A percentile compares a stretch with the other conserved stretches of the same genome.
Conservation (phyloP, 306 rosid genomes). For the Quillaja saponaria region DNA sequence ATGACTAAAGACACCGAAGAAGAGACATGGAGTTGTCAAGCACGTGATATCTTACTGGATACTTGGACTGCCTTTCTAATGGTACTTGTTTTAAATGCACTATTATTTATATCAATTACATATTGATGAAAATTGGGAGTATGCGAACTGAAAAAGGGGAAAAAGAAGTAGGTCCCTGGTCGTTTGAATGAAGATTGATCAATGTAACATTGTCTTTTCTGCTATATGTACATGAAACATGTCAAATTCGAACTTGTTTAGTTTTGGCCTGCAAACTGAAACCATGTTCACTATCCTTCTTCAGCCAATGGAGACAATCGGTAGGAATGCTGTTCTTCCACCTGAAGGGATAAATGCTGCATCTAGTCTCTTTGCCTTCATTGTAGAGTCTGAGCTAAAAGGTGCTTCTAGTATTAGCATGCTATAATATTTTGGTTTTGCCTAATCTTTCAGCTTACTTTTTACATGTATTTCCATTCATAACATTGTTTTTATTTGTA, state of each 20-base stretch:
- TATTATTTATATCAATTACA: constrained; percentile 14
- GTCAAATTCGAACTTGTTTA: constrained; percentile 1
- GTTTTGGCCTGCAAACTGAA: constrained; percentile 25
- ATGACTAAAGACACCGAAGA: constrained; percentile 65
- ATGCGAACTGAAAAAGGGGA: no score
- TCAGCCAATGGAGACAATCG: constrained; percentile 67
- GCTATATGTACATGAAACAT: no score
- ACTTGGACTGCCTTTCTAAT: constrained; percentile 82
- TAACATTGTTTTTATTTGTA: constrained; percentile 28
- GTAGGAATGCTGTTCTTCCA: constrained; percentile 64
- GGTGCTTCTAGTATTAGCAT: constrained; percentile 43
- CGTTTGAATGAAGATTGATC: no score
- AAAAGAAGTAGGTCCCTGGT: no score
- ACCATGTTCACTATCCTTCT: constrained; percentile 26
- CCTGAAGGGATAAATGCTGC: constrained; percentile 77
- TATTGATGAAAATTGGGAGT: no score
- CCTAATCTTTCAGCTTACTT: constrained; percentile 25
- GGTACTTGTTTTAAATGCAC: constrained; percentile 48
- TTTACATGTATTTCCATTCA: constrained; percentile 23
- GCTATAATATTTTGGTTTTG: constrained; percentile 22
- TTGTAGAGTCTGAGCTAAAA: constrained; percentile 83
- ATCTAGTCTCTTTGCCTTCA: constrained; percentile 71
- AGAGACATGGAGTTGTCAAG: constrained; percentile 93
- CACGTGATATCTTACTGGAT: constrained; percentile 87
- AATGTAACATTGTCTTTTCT: no score